Evolutionary conservation across 2,329 filamentous ascomycete genomes (phyloP).

Genomic region (Cladosporium sp.): DNA sequence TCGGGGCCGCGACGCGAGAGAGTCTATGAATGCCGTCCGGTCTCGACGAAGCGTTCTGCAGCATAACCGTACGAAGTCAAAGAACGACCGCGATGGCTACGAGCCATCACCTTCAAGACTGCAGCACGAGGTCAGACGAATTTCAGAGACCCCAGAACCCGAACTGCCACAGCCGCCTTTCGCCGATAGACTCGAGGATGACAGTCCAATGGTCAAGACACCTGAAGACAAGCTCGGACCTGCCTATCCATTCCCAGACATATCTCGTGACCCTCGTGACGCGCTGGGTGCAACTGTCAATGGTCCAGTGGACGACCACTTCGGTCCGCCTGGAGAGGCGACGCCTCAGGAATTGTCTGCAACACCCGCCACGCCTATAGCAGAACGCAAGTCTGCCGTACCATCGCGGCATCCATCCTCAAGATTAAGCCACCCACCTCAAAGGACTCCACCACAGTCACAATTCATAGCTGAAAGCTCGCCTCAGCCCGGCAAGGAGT

Average conservation of each 20-base stretch:
- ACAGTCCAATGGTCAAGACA: slow-evolving; percentile 52
- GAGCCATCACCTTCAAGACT: slow-evolving; percentile 62
- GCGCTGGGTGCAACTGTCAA: slow-evolving; percentile 30
- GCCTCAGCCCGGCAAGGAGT: slow-evolving; percentile 74
- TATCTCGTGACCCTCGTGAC: slow-evolving; percentile 14
- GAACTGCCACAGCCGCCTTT: slow-evolving; percentile 24
- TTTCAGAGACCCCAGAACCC: slow-evolving; percentile 58
- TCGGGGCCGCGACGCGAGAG: slow-evolving; percentile 74
- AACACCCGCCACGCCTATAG: slow-evolving; percentile 7
- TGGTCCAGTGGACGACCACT: slow-evolving; percentile 31
- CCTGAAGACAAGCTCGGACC: slow-evolving; percentile 61
- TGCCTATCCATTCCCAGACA: slow-evolving; percentile 26
- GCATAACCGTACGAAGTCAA: slow-evolving; percentile 25
- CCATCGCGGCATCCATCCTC: slow-evolving; percentile 2
- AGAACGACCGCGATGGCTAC: slow-evolving; percentile 24
- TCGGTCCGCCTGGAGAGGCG: slow-evolving; percentile 14
- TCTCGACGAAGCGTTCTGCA: slow-evolving; percentile 48
- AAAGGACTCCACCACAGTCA: slow-evolving; percentile 34
- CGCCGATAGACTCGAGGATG: slow-evolving; percentile 25
- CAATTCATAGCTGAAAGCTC: slow-evolving; percentile 52
- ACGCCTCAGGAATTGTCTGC: slow-evolving; percentile 3
- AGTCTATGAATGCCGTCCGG: slow-evolving; percentile 73
- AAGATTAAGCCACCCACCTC: slow-evolving; percentile 6
- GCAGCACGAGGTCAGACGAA: slow-evolving; percentile 44
- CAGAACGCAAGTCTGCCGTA: slow-evolving; percentile 1